phyloP scores from a whole-genome alignment of 345 rosid genomes.

The Pugionium cornutum region DNA sequence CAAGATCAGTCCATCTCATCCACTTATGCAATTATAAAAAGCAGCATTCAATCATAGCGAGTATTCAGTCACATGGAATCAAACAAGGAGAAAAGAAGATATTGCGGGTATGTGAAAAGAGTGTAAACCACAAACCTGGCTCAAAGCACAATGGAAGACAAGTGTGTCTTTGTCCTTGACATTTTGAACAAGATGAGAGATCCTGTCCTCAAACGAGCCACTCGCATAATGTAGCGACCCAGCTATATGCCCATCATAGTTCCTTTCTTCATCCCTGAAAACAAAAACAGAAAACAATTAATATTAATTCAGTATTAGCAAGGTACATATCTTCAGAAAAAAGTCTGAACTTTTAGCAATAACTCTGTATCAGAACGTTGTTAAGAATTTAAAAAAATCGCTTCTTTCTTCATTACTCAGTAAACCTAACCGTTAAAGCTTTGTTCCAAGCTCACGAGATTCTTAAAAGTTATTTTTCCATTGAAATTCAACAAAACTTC shows the following conservation, averaged over 20 bases:
- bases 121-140: slow-evolving; percentile 60
- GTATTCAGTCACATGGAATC: slow-evolving; percentile 11
- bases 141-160: slow-evolving; percentile 93
- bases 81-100: slow-evolving; percentile 2
- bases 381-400: background rate
- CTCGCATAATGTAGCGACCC: slow-evolving; percentile 90
- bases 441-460: slow-evolving; percentile 15
- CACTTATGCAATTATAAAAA: background rate
- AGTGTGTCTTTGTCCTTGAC: slow-evolving; percentile 90
- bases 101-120: background rate
- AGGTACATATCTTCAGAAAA: background rate
- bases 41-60: background rate
- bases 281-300: background rate
- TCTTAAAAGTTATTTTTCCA: background rate
- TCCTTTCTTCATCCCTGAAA: slow-evolving; percentile 86
- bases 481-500: background rate
- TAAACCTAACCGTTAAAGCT: background rate
- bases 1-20: slow-evolving; percentile 5
- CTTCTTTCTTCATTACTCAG: background rate
- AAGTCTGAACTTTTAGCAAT: slow-evolving; percentile 4
- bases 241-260: slow-evolving; percentile 88
- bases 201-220: slow-evolving; percentile 62
- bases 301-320: background rate
- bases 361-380: slow-evolving; percentile 11
- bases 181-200: slow-evolving; percentile 69